These are phyloP conservation scores for Murraya koenigii DNA, from an alignment of 345 rosid genomes.

Conservation along the genomic window DNA sequence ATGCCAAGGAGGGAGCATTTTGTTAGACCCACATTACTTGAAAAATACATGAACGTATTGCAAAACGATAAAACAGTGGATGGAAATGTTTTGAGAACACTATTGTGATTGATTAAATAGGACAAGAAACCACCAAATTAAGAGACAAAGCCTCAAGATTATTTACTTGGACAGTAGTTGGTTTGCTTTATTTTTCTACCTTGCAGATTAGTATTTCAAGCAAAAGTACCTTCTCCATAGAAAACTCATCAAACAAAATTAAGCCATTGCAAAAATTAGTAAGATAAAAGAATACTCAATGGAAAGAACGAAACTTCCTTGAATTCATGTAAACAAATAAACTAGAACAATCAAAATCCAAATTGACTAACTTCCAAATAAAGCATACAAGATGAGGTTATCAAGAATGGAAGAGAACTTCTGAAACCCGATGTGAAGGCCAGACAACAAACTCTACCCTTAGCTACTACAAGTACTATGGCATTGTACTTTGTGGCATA, in stretches of 20 bases:
- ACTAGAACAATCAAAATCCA: not conserved
- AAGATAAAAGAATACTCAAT: not conserved
- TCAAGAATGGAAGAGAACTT: not conserved
- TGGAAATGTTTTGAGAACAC: not conserved
- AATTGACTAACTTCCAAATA: not conserved
- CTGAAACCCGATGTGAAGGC: not conserved
- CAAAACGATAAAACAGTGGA: not conserved
- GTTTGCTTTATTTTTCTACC: not conserved
- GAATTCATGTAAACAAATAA: not conserved
- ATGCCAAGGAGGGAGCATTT: constrained; percentile 13
- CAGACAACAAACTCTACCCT: not conserved
- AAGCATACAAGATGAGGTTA: not conserved
- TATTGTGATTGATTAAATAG: not conserved
- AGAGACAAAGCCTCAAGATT: not conserved
- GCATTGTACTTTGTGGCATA: not conserved
- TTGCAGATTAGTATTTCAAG: not conserved
- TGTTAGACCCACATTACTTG: not conserved
- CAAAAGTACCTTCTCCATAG: not conserved
- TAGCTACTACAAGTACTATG: not conserved
- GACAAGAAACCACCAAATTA: not conserved
- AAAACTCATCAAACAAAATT: not conserved
- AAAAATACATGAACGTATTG: not conserved
- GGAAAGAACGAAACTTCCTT: not conserved
- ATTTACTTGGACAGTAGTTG: not conserved
- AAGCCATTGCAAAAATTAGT: not conserved